Conservation (phyloP, 2,329 filamentous ascomycete species). For the Rachicladosporium sp. region DNA sequence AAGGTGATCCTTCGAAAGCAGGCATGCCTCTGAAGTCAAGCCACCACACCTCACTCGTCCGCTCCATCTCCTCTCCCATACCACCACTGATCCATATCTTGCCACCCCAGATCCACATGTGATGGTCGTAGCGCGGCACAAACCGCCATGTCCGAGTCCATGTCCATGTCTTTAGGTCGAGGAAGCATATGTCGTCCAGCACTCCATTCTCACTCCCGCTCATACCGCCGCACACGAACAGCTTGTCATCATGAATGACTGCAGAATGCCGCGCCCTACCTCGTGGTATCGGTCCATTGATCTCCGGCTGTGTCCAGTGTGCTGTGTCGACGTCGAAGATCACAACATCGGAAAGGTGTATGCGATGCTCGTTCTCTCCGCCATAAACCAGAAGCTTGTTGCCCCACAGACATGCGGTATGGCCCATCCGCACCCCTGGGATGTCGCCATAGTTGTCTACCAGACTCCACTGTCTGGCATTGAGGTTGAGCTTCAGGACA, state of each 20-base stretch:
- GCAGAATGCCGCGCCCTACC: slow-evolving; percentile 88
- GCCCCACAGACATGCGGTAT: slow-evolving; percentile 88
- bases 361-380: slow-evolving; percentile 93
- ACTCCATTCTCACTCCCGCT: slow-evolving; percentile 87
- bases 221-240: slow-evolving; percentile 93
- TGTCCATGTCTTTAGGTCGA: slow-evolving; percentile 93
- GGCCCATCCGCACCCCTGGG: slow-evolving; percentile 94
- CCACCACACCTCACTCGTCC: slow-evolving; percentile 94
- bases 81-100: slow-evolving; percentile 95
- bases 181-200: slow-evolving; percentile 88
- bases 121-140: slow-evolving; percentile 87
- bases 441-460: slow-evolving; percentile 99
- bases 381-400: slow-evolving; percentile 96
- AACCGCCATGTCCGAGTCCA: slow-evolving; percentile 97
- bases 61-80: slow-evolving; percentile 91
- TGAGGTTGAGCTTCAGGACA: slow-evolving; percentile 76
- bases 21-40: slow-evolving; percentile 84
- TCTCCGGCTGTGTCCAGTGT: slow-evolving; percentile 86
- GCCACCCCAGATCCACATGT: slow-evolving; percentile 84
- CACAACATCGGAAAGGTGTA: slow-evolving; percentile 89
- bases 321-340: slow-evolving; percentile 91
- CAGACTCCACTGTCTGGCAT: slow-evolving; percentile 81
- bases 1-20: slow-evolving; percentile 46
- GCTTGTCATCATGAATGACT: slow-evolving; percentile 87
- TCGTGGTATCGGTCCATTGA: slow-evolving; percentile 73